Conservation (phyloP, 805 yeast species). For the Yarrowia yakushimensis region DNA sequence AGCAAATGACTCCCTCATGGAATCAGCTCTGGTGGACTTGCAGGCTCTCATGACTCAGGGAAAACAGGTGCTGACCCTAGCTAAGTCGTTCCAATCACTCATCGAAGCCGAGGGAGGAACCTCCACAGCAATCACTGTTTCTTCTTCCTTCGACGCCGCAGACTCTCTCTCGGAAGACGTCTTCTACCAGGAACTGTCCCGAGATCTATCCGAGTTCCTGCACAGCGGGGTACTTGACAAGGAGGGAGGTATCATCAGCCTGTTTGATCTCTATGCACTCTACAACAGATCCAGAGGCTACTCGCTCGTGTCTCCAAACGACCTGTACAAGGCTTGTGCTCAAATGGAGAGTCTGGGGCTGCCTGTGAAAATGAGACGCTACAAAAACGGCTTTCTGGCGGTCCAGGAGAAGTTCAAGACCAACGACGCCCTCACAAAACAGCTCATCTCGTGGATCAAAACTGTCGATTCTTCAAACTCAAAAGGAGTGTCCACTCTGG, state of each 20-base stretch:
- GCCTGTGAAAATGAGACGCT: constrained; percentile 49
- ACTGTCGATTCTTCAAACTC: constrained; percentile 32
- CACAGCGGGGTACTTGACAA: constrained; percentile 45
- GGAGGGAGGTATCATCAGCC: constrained; percentile 57
- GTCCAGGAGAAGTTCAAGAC: constrained; percentile 42
- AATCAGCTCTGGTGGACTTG: constrained; percentile 69
- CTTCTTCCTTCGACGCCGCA: neutral
- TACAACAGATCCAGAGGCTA: constrained; percentile 64
- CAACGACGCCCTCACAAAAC: constrained; percentile 40
- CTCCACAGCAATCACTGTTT: neutral
- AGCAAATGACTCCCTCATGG: constrained; percentile 58
- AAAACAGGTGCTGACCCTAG: constrained; percentile 61
- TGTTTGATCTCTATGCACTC: constrained; percentile 59
- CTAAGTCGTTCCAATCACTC: constrained; percentile 38
- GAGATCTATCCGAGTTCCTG: constrained; percentile 75
- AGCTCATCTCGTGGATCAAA: constrained; percentile 35
- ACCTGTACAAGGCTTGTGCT: constrained; percentile 59
- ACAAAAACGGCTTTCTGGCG: constrained; percentile 42
- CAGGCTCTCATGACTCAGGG: constrained; percentile 76
- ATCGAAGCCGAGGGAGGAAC: constrained; percentile 15
- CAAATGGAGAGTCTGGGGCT: constrained; percentile 55
- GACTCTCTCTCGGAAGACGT: constrained; percentile 33
- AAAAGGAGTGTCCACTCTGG: constrained; percentile 40
- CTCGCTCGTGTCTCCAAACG: constrained; percentile 66
- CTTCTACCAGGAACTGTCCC: constrained; percentile 57